Evolutionary conservation across 2,329 filamentous ascomycete species (phyloP), one percentile per base, ranked within the genome.

Genomic region (Aspergillus niger): DNA sequence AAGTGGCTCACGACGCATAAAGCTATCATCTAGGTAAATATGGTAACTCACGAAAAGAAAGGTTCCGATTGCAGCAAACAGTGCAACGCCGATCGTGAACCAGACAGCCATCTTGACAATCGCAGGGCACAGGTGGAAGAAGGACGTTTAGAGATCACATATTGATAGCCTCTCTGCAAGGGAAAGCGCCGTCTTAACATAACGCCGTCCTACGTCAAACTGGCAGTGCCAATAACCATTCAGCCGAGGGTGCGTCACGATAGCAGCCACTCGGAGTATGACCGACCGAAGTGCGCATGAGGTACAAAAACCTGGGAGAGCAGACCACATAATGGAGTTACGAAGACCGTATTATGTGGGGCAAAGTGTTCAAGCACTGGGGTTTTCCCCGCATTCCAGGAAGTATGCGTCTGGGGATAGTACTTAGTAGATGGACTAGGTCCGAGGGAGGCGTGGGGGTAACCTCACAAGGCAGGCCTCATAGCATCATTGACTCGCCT

Each of bases 11-110:
- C 8, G 26, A 17, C 20, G 32, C 15, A 5, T 26, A 20, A 13
- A 15, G 4, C 13, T 15, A 17, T 11, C 26, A 22, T 2, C 7
- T 30, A 8, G 5, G 30, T 30, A 38, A 13, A 13, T 0, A 11
- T 30, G 24, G 3, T 24, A 30, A 70, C 82, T 44, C 77, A 83
- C 82, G 69, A 85, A 86, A 57, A 86, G 76, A 70, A 86, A 85
- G 0, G 84, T 86, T 63, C 84, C 84, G 55, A 86, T 84, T 20
- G 83, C 83, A 39, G 84, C 84, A 70, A 86, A 86, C 39, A 85
- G 68, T 51, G 82, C 83, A 60, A 86, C 73, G 5, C 81, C 79
- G 30, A 84, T 72, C 2, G 81, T 80, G 67, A 84, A 83, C 76
- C 73, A 77, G 44, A 70, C 56, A 24, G 69, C 67, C 77, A 80